These are phyloP conservation scores for Logfia minima DNA, from an alignment of 129 eudicot species.

Conservation along the genomic window DNA sequence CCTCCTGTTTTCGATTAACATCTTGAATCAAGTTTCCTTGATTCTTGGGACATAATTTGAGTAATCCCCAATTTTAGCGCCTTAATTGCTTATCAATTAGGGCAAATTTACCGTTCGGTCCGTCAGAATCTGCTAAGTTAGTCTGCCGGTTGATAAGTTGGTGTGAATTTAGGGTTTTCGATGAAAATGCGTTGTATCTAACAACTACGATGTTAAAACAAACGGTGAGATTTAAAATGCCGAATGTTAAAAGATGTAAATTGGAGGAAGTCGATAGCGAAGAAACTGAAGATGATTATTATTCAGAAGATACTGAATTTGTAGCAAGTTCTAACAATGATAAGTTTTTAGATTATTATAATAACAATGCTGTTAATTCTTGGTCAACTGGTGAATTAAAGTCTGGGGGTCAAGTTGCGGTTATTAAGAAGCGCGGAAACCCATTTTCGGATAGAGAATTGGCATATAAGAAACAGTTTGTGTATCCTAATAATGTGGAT, in stretches of 20 bases:
- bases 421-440: conserved; percentile 31
- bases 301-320: conserved; percentile 20
- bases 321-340: background rate
- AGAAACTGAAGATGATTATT: conserved; percentile 31
- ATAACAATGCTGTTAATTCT: conserved; percentile 23
- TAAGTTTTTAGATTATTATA: background rate
- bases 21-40: too few species aligned
- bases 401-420: conserved; percentile 41
- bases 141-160: background rate
- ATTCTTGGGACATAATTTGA: too few species aligned
- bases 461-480: conserved; percentile 33
- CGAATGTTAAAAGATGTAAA: conserved; percentile 49
- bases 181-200: background rate
- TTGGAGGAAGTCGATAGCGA: conserved; percentile 29
- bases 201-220: conserved; percentile 36
- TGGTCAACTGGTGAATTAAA: conserved; percentile 30
- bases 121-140: conserved; percentile 1
- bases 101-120: background rate
- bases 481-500: conserved; percentile 10
- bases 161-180: conserved; percentile 41
- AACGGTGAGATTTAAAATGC: conserved; percentile 45
- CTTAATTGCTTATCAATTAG: too few species aligned
- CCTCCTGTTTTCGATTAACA: background rate
- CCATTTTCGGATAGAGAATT: conserved; percentile 11
- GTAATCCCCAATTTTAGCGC: too few species aligned